Evolutionary conservation across 2,329 filamentous ascomycete genomes (phyloP), one percentile per base, ranked within the genome.

Genomic region (Microsporum ferrugineum): DNA sequence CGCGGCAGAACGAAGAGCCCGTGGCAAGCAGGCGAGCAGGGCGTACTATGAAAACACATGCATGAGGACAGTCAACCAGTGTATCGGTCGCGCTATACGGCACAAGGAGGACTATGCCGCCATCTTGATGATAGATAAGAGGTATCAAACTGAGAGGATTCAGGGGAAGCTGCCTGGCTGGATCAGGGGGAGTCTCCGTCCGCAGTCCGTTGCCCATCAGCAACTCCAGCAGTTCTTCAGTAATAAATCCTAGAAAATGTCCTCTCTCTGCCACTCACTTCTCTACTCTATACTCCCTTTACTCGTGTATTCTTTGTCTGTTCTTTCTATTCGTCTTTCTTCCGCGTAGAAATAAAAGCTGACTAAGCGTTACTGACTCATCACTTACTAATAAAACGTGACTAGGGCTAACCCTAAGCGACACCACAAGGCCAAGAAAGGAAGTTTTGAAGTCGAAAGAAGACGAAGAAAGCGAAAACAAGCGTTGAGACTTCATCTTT

Each of bases 11-110:
- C 69, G 68, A 61, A 71, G 67, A 62, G 69, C 70, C 49, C 70
- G 69, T 41, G 76, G 77, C 5, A 78, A 77, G 56, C 70, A 70
- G 17, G 77, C 85, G 3, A 85, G 87, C 1, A 78, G 87, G 59
- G 88, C 92, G 63, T 95, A 89, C 70, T 95, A 95, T 70, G 91
- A 96, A 72, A 97, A 97, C 71, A 84, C 89, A 0, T 96, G 91
- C 72, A 96, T 99, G 91, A 82, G 94, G 43, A 90, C 91, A 3
- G 94, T 99, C 3, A 99, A 99, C 72, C 94, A 99, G 77, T 94
- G 89, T 70, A 91, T 99, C 66, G 94, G 94, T 0, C 80, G 94
- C 62, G 94, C 91, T 0, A 96, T 99, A 68, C 80, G 94, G 55
- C 94, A 99, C 71, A 82, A 82, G 60, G 84, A 83, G 29, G 94